phyloP scores from a whole-genome alignment of 345 rosid genomes.

The Eucalyptus shirleyi region DNA sequence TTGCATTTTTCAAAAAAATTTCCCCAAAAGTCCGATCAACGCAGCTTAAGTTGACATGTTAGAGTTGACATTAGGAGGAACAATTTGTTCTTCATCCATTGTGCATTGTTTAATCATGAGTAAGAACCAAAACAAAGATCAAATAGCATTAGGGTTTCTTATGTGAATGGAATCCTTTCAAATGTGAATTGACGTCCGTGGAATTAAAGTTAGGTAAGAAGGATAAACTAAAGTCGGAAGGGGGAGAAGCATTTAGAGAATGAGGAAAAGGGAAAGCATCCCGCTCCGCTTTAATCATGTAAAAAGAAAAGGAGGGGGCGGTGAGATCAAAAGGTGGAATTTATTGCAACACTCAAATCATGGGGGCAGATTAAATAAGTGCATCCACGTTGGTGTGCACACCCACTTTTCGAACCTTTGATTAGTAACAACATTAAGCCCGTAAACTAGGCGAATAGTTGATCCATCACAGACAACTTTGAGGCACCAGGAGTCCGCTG shows the following conservation, averaged over 20 bases:
- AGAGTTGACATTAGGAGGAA: not conserved
- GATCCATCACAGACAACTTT: conserved; percentile 8
- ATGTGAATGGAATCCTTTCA: not conserved
- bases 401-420: not conserved
- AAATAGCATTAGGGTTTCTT: not conserved
- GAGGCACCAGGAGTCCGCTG: conserved; percentile 6
- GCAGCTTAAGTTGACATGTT: not conserved
- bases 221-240: not conserved
- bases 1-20: too few species aligned
- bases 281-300: not conserved
- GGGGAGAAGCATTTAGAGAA: not conserved
- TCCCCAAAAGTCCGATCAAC: too few species aligned
- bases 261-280: not conserved
- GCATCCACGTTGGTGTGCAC: not conserved
- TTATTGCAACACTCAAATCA: not conserved
- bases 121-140: not conserved
- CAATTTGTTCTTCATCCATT: not conserved
- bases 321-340: not conserved
- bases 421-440: not conserved
- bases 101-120: not conserved
- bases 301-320: not conserved
- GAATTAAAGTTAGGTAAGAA: not conserved
- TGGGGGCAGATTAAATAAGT: not conserved
- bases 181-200: not conserved
- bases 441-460: not conserved